phyloP scores from a whole-genome alignment of 768 basidiomycete genomes.

The button mushroom (Agaricus bisporus) region DNA sequence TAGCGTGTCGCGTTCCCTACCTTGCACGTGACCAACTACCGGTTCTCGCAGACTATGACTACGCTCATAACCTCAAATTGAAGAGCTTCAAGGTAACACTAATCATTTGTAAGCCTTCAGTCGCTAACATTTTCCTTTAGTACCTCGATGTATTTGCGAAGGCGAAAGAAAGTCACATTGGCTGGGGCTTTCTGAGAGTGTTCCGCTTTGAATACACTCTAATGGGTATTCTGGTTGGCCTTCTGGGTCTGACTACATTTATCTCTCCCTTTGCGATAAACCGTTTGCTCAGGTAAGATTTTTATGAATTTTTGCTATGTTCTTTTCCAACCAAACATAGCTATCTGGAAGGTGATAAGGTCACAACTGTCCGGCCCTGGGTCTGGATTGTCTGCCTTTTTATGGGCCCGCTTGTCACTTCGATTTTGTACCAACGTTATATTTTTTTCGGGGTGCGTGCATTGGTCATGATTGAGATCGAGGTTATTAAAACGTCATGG shows the following conservation, averaged over 20 bases:
- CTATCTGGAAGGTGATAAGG: conserved; percentile 48
- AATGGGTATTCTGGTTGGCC: conserved; percentile 22
- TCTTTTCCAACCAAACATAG: conserved; percentile 18
- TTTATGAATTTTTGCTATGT: neutral
- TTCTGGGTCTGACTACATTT: conserved; percentile 25
- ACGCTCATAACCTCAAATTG: conserved; percentile 22
- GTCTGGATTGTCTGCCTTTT: conserved; percentile 56
- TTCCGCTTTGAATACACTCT: conserved; percentile 28
- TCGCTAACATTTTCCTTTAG: conserved; percentile 10
- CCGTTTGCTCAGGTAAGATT: conserved; percentile 27
- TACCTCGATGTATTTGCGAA: conserved; percentile 33
- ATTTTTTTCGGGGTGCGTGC: conserved; percentile 37
- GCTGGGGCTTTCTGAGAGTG: conserved; percentile 35
- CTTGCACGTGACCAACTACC: conserved; percentile 51
- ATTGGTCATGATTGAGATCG: neutral
- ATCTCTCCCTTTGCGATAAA: conserved; percentile 33
- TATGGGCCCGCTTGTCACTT: conserved; percentile 36
- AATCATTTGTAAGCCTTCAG: neutral
- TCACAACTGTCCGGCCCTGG: conserved; percentile 51
- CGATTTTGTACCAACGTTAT: conserved; percentile 51
- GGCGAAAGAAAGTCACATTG: conserved; percentile 31
- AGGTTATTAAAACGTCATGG: conserved; percentile 19
- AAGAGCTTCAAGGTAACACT: conserved; percentile 21
- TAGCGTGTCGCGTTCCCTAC: conserved; percentile 39
- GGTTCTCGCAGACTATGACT: conserved; percentile 60